Conservation (phyloP, 139 green algal species). For the Micromonas commoda region DNA sequence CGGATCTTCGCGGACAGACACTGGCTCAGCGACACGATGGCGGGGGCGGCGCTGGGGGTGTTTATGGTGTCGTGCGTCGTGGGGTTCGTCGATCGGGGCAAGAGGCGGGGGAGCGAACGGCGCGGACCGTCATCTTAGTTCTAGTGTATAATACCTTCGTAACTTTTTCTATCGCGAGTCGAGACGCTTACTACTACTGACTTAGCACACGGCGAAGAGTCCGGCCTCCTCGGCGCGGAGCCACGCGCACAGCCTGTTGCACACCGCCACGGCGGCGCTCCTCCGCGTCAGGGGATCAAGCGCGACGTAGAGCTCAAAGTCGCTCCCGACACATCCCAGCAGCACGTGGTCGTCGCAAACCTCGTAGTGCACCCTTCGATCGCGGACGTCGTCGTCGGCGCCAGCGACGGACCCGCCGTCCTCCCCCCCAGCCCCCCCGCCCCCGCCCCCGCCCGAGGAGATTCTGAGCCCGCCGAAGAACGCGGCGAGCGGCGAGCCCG, state of each 20-base stretch:
- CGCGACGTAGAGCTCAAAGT: conserved; percentile 11
- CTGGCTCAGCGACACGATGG: too few relatives aligned
- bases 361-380: conserved; percentile 12
- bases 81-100: too few relatives aligned
- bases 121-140: too few relatives aligned
- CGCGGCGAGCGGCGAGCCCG: too few relatives aligned
- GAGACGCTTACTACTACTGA: too few relatives aligned
- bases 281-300: neutral
- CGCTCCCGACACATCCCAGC: neutral
- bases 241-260: conserved; percentile 7
- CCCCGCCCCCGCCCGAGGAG: neutral
- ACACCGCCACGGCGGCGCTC: neutral
- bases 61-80: too few relatives aligned
- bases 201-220: neutral
- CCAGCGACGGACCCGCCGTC: neutral
- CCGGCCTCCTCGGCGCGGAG: neutral
- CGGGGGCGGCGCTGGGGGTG: too few relatives aligned
- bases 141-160: too few relatives aligned
- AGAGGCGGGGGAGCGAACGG: too few relatives aligned
- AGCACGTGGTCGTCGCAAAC: neutral
- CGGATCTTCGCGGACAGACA: too few relatives aligned
- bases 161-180: too few relatives aligned
- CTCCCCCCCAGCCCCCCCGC: neutral
- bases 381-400: neutral
- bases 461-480: too few relatives aligned